Evolutionary conservation across 306 rosid genomes (phyloP), one percentile per base, ranked within the genome.

Genomic region (Gynostemma pentaphyllum): DNA sequence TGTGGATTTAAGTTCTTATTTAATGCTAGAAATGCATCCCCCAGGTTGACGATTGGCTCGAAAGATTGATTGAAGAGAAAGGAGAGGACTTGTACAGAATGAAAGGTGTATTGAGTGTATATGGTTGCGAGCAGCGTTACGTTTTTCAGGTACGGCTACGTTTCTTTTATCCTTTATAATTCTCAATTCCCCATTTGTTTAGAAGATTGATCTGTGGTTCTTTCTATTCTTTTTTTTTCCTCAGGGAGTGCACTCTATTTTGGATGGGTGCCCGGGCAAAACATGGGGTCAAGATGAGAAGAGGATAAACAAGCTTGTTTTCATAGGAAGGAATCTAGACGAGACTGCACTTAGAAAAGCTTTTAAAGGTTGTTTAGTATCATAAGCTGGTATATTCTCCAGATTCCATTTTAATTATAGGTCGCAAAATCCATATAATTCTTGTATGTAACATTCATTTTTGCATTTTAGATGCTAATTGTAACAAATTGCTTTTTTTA

Each of bases 71-170:
- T 32, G 97, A 81, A 71, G 96, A 87, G 69, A 90, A 90, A 73
- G 97, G 95, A 64, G 97, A 90, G 45, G 96, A 90, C 72, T 82
- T 90, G 71, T 90, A 90, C 73, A 87, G 96, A 76, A 85, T 90
- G 96, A 90, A 90, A 67, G 97, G 97, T 19, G 75, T 87, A 57
- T 78, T 90, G 65, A 79, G 85, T 46, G 88, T 90, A 24, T 73
- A 74, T 52, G 89, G 75, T 64, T 80, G 82, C 4, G 89, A 87
- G 45, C 91, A 90, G 52, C 84, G 91, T 54, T 85, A 87, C 47
- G 96, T 85, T 32, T 78, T 90, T 64, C 97, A 90, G 90, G 97
- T 87, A 53, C n/a, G n/a, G n/a, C 74, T 41, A 62, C 29, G 5
- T 66, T 66, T 66, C 37, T 36, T n/a, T 34, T 40, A 32, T 62